Evolutionary conservation across 306 rosid species (phyloP), one percentile per base, ranked within the genome.

Genomic region (Glycine latifolia): DNA sequence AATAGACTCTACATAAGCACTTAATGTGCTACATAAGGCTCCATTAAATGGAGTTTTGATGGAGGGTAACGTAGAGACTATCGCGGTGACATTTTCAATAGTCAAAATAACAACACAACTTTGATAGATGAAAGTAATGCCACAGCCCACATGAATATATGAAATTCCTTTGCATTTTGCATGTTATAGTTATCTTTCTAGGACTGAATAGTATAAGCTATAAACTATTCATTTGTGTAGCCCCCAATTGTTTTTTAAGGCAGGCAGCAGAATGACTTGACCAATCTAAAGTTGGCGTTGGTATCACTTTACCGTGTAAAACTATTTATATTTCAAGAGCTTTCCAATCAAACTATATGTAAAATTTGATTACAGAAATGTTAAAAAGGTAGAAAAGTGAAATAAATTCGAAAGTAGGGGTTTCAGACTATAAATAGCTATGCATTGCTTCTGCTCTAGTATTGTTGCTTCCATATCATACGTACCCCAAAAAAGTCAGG

Each of bases 1-100:
- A 67, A 67, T 67, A n/a, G 52, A 52, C 72, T 67, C 31, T 26
- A 67, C 72, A 67, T 43, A 39, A 66, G 49, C 26, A 66, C 49
- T 66, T 66, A 66, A 66, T 7, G 11, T 66, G 16, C 12, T 67
- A 26, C 31, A 26, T 26, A 26, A 26, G 31, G 31, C 31, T 26
- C 72, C 31, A 41, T 67, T 67, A 39, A 66, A 67, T 67, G 71
- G 50, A 41, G 8, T 39, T 66, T 8, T 41, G 48, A 35, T 39
- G 2, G 33, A 66, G 52, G 52, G 7, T 15, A 8, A 26, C 31
- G 31, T 26, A 26, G 31, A 26, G 31, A 61, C 8, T 13, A 62
- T 12, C 46, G 2, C 17, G 15, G 10, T 62, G 9, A 35, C 10
- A 62, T 62, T 33, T 26, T 62, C 7, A 35, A 35, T 33, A 11